phyloP scores from a whole-genome alignment of 2,329 filamentous ascomycete species.

The Penicillium sp. region DNA sequence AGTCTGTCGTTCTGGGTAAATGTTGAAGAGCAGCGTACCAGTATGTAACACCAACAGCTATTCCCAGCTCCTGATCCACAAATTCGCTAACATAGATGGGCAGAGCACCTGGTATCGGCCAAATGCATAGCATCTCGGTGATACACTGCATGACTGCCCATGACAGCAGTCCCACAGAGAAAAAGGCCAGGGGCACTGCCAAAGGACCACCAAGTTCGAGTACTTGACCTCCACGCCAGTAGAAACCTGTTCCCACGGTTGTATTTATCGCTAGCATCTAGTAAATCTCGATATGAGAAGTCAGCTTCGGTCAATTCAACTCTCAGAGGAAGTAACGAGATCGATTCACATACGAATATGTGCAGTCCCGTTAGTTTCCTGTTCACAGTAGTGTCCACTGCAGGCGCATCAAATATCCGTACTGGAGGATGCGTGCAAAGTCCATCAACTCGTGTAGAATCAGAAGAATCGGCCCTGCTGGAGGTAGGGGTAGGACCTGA shows the following conservation, averaged over 20 bases:
- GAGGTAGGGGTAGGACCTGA: no score
- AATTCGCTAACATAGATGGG: slow-evolving; percentile 42
- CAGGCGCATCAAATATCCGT: no score
- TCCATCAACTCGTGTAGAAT: no score
- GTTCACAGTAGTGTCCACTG: no score
- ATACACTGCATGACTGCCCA: slow-evolving; percentile 46
- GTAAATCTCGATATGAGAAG: no score
- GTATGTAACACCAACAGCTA: slow-evolving; percentile 39
- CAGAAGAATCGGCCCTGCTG: no score
- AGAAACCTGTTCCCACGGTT: slow-evolving; percentile 40
- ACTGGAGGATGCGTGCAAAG: no score
- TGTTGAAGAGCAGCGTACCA: slow-evolving; percentile 34
- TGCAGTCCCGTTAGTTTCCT: no score
- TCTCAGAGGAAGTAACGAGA: neutral
- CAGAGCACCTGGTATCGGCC: slow-evolving; percentile 43
- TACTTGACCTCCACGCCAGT: slow-evolving; percentile 36
- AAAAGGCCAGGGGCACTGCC: slow-evolving; percentile 37
- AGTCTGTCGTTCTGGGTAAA: no score
- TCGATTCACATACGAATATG: neutral
- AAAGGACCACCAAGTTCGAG: slow-evolving; percentile 40
- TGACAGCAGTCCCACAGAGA: slow-evolving; percentile 35
- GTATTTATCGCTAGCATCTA: slow-evolving; percentile 44
- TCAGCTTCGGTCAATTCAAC: no score
- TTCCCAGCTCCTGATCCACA: slow-evolving; percentile 42
- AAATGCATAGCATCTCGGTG: slow-evolving; percentile 42